These are phyloP conservation scores for Citeromyces hawaiiensis DNA, from an alignment of 1,139 yeast species.

Conservation along the genomic window DNA sequence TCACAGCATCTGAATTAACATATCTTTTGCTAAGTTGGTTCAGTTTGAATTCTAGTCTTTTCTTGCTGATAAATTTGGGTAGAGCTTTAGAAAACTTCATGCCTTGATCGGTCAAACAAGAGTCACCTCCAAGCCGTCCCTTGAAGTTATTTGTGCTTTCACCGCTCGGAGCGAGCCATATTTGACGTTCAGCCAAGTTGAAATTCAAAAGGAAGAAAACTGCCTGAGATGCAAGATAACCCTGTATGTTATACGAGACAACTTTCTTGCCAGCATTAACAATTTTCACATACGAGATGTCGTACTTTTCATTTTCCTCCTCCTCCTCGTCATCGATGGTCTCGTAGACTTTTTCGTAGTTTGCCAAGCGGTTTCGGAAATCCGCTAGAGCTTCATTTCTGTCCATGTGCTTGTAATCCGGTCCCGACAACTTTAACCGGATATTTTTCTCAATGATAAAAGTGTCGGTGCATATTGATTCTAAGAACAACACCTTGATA, in stretches of 20 bases:
- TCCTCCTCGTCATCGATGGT: slow-evolving; percentile 20
- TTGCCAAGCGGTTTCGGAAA: slow-evolving; percentile 4
- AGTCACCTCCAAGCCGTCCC: slow-evolving; percentile 18
- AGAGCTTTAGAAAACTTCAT: slow-evolving; percentile 16
- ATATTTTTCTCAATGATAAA: slow-evolving; percentile 71
- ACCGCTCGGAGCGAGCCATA: slow-evolving; percentile 19
- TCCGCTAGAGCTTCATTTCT: slow-evolving; percentile 4
- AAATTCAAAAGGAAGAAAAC: slow-evolving; percentile 19
- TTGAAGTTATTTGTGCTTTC: slow-evolving; percentile 14
- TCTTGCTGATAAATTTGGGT: slow-evolving; percentile 16
- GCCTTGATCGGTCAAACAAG: slow-evolving; percentile 14
- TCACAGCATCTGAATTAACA: slow-evolving; percentile 1
- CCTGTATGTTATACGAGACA: slow-evolving; percentile 17
- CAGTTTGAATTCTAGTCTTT: slow-evolving; percentile 17
- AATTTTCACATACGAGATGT: slow-evolving; percentile 19
- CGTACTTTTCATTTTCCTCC: slow-evolving; percentile 14
- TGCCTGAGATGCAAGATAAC: slow-evolving; percentile 18
- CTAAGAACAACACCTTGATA: slow-evolving; percentile 72
- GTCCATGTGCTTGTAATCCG: slow-evolving; percentile 36
- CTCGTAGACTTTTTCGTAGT: slow-evolving; percentile 6
- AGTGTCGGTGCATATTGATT: slow-evolving; percentile 76
- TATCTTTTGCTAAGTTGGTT: slow-evolving; percentile 15
- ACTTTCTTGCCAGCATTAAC: slow-evolving; percentile 19
- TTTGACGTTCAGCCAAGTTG: slow-evolving; percentile 18
- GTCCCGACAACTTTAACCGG: slow-evolving; percentile 77